Conservation (phyloP, 1,139 yeast genomes). For the Yamadazyma buinensis region DNA sequence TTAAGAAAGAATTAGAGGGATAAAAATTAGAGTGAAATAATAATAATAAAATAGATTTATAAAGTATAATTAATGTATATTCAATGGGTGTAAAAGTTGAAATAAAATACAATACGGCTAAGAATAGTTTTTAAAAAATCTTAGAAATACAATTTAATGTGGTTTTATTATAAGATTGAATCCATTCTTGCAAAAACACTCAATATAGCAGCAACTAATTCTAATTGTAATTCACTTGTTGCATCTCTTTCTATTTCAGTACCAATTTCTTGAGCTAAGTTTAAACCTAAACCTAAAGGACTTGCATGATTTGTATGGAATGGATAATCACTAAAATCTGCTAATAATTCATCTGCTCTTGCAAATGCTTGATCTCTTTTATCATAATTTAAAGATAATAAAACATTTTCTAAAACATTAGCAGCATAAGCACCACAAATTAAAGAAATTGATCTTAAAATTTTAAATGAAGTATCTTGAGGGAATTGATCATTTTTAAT, state of each 20-base stretch:
- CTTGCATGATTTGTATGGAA: constrained; percentile 54
- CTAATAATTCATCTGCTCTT: constrained; percentile 85
- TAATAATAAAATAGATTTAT: background rate
- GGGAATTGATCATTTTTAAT: constrained; percentile 63
- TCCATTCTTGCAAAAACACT: constrained; percentile 61
- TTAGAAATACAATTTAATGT: too few species aligned
- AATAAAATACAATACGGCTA: too few species aligned
- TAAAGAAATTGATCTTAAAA: constrained; percentile 74
- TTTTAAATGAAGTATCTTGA: constrained; percentile 61
- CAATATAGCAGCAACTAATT: constrained; percentile 86
- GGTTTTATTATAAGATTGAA: constrained; percentile 37
- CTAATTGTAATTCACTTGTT: constrained; percentile 64
- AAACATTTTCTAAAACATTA: constrained; percentile 88
- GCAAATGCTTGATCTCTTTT: constrained; percentile 91
- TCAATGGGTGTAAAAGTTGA: too few species aligned
- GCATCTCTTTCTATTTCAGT: constrained; percentile 63
- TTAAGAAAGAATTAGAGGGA: too few species aligned
- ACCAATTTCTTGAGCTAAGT: constrained; percentile 64
- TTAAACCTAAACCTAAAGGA: constrained; percentile 71
- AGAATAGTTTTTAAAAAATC: too few species aligned
- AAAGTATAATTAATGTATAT: too few species aligned
- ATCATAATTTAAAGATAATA: constrained; percentile 75
- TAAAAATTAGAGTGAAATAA: background rate
- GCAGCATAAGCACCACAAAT: constrained; percentile 94
- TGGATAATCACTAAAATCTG: constrained; percentile 85